Base-by-base conservation (phyloP, 257 asterid species). In the Cynanchum wilfordii region DNA sequence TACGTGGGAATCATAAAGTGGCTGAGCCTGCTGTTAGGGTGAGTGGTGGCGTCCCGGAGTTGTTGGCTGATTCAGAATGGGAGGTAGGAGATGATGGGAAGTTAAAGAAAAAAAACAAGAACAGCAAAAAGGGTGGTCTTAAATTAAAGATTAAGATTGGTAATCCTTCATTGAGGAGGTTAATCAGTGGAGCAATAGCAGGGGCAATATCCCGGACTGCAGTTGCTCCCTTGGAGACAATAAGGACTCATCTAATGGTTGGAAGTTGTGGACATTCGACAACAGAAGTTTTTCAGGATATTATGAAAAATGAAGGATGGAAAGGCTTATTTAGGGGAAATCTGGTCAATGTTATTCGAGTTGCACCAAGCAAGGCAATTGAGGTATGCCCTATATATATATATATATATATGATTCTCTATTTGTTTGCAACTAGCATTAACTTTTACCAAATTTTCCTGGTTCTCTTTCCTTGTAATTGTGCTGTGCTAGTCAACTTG, bases 281-380 rank as follows among this genome's bases (percentile, higher is more conserved):
- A 1, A 40, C 65, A 66, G 89, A 85, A 70, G 89, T 85, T 44
- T 85, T 85, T 22, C 76, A 78, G 24, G 77, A 80, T 72, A 82
- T 85, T 44, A 70, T 82, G 85, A 69, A 76, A n/a, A 71, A 77
- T 55, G 87, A 85, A 59, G 87, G 87, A 66, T 85, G 89, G 89
- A 72, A 75, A 22, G 89, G 89, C 59, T 77, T 85, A 72, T 85
- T 82, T 76, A 80, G 83, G 76, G 89, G 89, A 42, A 85, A 85
- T 79, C 77, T 85, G 71, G 82, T 85, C 69, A 85, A 85, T 76
- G 87, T 85, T 65, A 72, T 85, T 24, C 82, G 89, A 54, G 85
- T 85, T 74, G 87, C 89, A 27, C 89, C 89, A 15, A 82, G 87
- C 87, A 85, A 85, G 82, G 87, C 89, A 38, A 79, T 85, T 19